These are phyloP conservation scores for Rhynchosporium secalis DNA, from an alignment of 2,329 filamentous ascomycete genomes.

Conservation along the genomic window DNA sequence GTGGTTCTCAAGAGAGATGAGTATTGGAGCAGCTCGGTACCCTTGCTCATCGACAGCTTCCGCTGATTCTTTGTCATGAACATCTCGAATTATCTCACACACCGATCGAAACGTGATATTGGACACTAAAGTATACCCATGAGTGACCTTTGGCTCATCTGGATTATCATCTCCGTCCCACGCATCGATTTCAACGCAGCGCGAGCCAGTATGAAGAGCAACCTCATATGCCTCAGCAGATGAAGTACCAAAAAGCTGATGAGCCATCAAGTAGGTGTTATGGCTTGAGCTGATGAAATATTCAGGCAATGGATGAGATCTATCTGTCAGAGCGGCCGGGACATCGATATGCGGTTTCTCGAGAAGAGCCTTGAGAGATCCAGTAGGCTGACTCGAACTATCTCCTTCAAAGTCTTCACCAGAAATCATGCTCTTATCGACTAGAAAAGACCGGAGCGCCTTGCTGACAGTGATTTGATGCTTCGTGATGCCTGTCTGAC, in stretches of 20 bases:
- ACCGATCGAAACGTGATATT: constrained; percentile 64
- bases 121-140: constrained; percentile 68
- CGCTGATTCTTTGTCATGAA: constrained; percentile 57
- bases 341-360: constrained; percentile 58
- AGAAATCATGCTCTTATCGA: constrained; percentile 52
- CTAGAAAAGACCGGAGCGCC: constrained; percentile 56
- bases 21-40: constrained; percentile 54
- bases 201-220: constrained; percentile 60
- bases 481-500: constrained; percentile 47
- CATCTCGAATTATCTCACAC: constrained; percentile 64
- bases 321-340: constrained; percentile 54
- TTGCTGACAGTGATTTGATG: constrained; percentile 59
- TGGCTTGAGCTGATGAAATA: constrained; percentile 74
- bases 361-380: constrained; percentile 52
- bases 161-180: constrained; percentile 64
- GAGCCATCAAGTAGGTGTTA: constrained; percentile 70
- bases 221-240: constrained; percentile 63
- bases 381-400: constrained; percentile 44
- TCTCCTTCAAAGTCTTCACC: constrained; percentile 50
- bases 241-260: constrained; percentile 66
- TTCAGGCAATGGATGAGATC: constrained; percentile 61
- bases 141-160: constrained; percentile 68
- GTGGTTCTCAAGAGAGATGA: constrained; percentile 69
- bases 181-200: constrained; percentile 73
- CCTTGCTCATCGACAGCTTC: constrained; percentile 44